Evolutionary conservation across 1,284 basidiomycete species (phyloP), one percentile per base, ranked within the genome.

Genomic region (Omphalotus olearius): DNA sequence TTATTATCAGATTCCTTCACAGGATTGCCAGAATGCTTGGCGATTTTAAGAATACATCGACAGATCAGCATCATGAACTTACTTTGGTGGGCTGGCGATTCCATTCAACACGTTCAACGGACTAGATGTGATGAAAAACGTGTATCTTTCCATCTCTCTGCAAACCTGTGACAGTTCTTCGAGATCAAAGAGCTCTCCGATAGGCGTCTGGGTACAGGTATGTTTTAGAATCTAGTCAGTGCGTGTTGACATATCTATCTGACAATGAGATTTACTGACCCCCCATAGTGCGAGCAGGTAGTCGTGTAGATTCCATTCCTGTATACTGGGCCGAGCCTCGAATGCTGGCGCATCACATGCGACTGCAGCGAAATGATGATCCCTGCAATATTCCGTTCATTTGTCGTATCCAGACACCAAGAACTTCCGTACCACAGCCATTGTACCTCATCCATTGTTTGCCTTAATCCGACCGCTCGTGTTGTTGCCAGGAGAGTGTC

Each of bases 1-100:
- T n/a, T n/a, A n/a, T n/a, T n/a, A n/a, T 23, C 23, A 23, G 23
- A 5, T 23, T 23, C 23, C 5, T 23, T 28, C 25, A 45, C 2
- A 45, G 30, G 16, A 45, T 16, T 9, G 43, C 43, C 20, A 45
- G 30, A 14, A 45, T 45, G n/a, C 43, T 45, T 30, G 9, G 14
- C 14, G 14, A 11, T 4, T 7, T 43, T 10, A 26, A 25, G 4
- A 28, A 4, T 16, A 16, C 25, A 4, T 30, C 26, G 6, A 30
- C 3, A 25, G 20, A 33, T 33, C 9, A 13, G 2, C 6, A 26
- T 45, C 17, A 30, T n/a, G 4, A 30, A 45, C 43, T 45, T 30
- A 45, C 43, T 45, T 45, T 28, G 43, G 43, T n/a, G 43, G 43
- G 16, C 43, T 45, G 30, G 43, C 43, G 16, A 45, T 45, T n/a